These are phyloP conservation scores for Aspergillus asperescens DNA, from an alignment of 495 filamentous ascomycete species.

Conservation along the genomic window DNA sequence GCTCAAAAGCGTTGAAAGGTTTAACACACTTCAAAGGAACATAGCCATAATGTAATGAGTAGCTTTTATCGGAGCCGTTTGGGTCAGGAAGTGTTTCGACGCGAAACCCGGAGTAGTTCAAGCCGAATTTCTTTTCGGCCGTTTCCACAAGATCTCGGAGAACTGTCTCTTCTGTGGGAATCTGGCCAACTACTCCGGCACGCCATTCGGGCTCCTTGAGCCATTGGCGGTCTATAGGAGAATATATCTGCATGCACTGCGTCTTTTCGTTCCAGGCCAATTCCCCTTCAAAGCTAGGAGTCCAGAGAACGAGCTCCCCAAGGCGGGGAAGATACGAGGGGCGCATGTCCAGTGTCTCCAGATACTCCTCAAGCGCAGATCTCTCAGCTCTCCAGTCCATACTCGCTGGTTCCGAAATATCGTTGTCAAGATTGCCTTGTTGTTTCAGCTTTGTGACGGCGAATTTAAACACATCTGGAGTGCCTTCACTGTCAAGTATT, in stretches of 20 bases:
- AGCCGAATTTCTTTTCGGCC: slow-evolving; percentile 29
- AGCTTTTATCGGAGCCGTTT: slow-evolving; percentile 44
- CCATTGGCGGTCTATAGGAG: slow-evolving; percentile 22
- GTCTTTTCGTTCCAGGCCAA: slow-evolving; percentile 31
- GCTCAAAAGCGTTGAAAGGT: slow-evolving; percentile 49
- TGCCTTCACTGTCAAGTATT: slow-evolving; percentile 34
- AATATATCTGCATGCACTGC: slow-evolving; percentile 30
- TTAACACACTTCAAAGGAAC: slow-evolving; percentile 50
- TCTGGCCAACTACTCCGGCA: slow-evolving; percentile 50
- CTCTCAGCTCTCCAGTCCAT: slow-evolving; percentile 52
- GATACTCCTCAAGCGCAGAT: slow-evolving; percentile 29
- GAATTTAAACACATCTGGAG: slow-evolving; percentile 47
- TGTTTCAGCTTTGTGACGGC: slow-evolving; percentile 46
- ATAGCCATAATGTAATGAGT: slow-evolving; percentile 49
- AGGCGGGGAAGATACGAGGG: slow-evolving; percentile 50
- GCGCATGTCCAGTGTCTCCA: slow-evolving; percentile 35
- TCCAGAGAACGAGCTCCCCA: slow-evolving; percentile 57
- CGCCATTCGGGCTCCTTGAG: slow-evolving; percentile 46
- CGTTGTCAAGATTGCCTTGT: slow-evolving; percentile 33
- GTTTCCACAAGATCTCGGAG: slow-evolving; percentile 41
- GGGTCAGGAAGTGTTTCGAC: slow-evolving; percentile 52
- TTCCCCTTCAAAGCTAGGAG: slow-evolving; percentile 31
- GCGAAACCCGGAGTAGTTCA: slow-evolving; percentile 54
- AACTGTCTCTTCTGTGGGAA: slow-evolving; percentile 36
- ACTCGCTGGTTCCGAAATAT: slow-evolving; percentile 43